These are phyloP conservation scores for Cystobasidium pallidum DNA, from an alignment of 1,284 basidiomycete species.

Conservation along the genomic window DNA sequence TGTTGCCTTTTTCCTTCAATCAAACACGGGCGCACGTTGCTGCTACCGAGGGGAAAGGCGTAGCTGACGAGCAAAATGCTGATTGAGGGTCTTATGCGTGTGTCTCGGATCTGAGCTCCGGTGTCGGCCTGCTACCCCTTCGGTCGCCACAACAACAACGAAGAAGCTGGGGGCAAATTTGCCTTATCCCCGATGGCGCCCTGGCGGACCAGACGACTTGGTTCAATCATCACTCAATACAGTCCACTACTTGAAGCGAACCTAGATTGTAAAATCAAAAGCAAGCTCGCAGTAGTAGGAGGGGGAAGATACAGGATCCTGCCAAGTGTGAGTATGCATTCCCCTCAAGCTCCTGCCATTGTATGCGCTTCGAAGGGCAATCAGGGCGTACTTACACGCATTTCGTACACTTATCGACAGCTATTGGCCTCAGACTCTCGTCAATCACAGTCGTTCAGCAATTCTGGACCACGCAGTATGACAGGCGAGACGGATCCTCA, in stretches of 20 bases:
- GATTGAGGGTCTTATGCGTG: slow-evolving; percentile 12
- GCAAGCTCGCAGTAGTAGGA: slow-evolving; percentile 12
- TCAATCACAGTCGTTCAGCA: slow-evolving; percentile 13
- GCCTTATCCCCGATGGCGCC: slow-evolving; percentile 11
- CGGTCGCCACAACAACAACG: slow-evolving; percentile 10
- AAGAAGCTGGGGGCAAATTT: slow-evolving; percentile 1
- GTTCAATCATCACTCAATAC: slow-evolving; percentile 16
- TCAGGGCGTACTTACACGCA: slow-evolving; percentile 13
- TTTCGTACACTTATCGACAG: slow-evolving; percentile 14
- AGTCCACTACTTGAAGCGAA: slow-evolving; percentile 12
- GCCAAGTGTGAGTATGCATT: slow-evolving; percentile 13
- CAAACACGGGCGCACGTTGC: slow-evolving; percentile 14
- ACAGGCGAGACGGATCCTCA: slow-evolving; percentile 9
- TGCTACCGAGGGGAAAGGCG: slow-evolving; percentile 11
- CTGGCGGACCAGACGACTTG: slow-evolving; percentile 14
- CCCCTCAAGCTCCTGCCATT: slow-evolving; percentile 13
- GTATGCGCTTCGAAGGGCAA: slow-evolving; percentile 15
- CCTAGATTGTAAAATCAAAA: slow-evolving; percentile 17
- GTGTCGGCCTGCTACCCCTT: slow-evolving; percentile 12
- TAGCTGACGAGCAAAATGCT: slow-evolving; percentile 13
- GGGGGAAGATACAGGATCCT: slow-evolving; percentile 10
- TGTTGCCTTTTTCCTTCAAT: slow-evolving; percentile 16
- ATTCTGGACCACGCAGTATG: slow-evolving; percentile 15
- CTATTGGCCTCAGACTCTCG: slow-evolving; percentile 15
- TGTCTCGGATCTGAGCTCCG: slow-evolving; percentile 12